Evolutionary conservation across 345 rosid genomes (phyloP), one percentile per base, ranked within the genome.

Genomic region (Eucalyptus erythrocorys): DNA sequence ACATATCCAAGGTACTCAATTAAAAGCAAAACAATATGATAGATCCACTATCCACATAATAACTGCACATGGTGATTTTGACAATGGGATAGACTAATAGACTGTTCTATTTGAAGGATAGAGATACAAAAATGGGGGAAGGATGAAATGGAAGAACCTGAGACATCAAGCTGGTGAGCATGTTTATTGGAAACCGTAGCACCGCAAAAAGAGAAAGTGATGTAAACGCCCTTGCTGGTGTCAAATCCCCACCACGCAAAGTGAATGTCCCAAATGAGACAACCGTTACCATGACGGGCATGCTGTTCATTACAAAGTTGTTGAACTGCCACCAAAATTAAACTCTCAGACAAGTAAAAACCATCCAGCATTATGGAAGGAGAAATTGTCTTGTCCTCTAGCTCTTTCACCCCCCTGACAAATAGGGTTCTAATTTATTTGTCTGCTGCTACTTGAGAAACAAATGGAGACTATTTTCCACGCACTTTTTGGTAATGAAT

Each of bases 151-250:
- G 85, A 66, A 76, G 86, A 87, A 97, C 98, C 99, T 96, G 98
- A 89, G 97, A 96, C 85, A 97, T 94, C 86, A 96, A 92, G 89
- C 94, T 98, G 86, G 99, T 98, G 90, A 98, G 96, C 95, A 93
- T 92, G 89, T 95, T 96, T 89, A 98, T 92, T 90, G 99, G 98
- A 89, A 90, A 89, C 85, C 97, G 94, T 57, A 98, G 93, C 88
- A 98, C 92, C 80, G 98, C 93, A 79, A 98, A 98, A 42, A 97
- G 92, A 88, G 99, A 97, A 66, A 97, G 98, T 47, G 99, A 97
- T 88, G 99, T 96, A 93, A 97, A 97, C 86, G 99, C 99, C 90
- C 96, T 95, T 26, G 98, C 97, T 59, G 99, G 99, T 82, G 99
- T 97, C 90, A 97, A 91, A 90, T 94, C 95, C 88, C 99, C 99